These are phyloP conservation scores for Penicillium sp. DNA, from an alignment of 2,329 filamentous ascomycete species.

Conservation along the genomic window DNA sequence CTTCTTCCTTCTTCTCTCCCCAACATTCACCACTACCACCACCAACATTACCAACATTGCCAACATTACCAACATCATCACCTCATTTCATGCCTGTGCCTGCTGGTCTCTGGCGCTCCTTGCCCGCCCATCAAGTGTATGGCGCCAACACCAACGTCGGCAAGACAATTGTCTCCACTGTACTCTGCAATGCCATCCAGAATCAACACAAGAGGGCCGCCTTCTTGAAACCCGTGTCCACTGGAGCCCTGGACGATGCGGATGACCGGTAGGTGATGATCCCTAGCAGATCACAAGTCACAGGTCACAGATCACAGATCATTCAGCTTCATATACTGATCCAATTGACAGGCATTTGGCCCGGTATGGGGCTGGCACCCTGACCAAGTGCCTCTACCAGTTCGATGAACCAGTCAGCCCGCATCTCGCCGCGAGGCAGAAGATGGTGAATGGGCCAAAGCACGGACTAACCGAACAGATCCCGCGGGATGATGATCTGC, in stretches of 20 bases:
- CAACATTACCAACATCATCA: too few species aligned
- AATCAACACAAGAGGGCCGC: slow-evolving; percentile 54
- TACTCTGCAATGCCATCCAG: slow-evolving; percentile 68
- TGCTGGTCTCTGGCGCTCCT: slow-evolving; percentile 68
- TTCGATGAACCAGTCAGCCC: slow-evolving; percentile 77
- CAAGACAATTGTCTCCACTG: slow-evolving; percentile 78
- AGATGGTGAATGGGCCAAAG: slow-evolving; percentile 45
- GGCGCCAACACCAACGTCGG: slow-evolving; percentile 85
- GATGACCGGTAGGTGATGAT: slow-evolving; percentile 69
- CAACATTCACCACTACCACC: too few species aligned
- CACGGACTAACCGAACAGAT: slow-evolving; percentile 63
- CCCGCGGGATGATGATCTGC: slow-evolving; percentile 55
- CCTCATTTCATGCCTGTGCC: slow-evolving; percentile 57
- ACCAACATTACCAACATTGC: too few species aligned
- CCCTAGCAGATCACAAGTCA: too few species aligned
- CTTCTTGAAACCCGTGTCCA: slow-evolving; percentile 83
- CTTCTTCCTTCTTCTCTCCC: too few species aligned
- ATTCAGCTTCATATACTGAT: too few species aligned
- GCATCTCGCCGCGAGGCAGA: slow-evolving; percentile 68
- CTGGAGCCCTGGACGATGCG: slow-evolving; percentile 69
- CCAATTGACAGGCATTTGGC: slow-evolving; percentile 62
- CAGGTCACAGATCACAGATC: too few species aligned
- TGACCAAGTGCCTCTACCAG: slow-evolving; percentile 69
- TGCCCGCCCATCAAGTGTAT: slow-evolving; percentile 75
- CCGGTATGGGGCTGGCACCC: slow-evolving; percentile 60